A percentile compares a stretch with the other conserved stretches of the same genome.
These are phyloP conservation scores for Pyracantha coccinea DNA, from an alignment of 331 rosid species.

Conservation along the genomic window DNA sequence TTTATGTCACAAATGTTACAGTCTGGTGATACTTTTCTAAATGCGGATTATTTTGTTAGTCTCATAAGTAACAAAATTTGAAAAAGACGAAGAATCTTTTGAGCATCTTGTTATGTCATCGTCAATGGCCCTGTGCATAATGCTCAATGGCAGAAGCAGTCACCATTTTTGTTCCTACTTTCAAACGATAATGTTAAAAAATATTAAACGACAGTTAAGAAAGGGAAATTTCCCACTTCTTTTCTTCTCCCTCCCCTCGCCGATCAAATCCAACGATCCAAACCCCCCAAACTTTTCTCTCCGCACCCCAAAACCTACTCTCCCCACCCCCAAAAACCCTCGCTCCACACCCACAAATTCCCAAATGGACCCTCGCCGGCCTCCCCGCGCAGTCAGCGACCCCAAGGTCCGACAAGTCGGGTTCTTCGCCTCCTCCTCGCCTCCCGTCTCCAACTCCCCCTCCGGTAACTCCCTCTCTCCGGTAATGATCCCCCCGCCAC, in stretches of 20 bases:
- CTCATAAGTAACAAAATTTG: background rate
- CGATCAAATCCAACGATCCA: background rate
- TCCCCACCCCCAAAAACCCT: background rate
- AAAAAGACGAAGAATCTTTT: background rate
- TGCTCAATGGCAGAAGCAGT: background rate
- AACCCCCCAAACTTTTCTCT: background rate
- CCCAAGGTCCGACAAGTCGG: conserved; percentile 77
- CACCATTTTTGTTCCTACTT: too few species aligned
- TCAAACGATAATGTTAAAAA: background rate
- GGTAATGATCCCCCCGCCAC: conserved; percentile 85
- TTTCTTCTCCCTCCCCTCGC: background rate
- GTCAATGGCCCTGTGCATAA: background rate
- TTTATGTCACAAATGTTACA: too few species aligned
- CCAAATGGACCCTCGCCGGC: conserved; percentile 63
- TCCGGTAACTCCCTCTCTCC: conserved; percentile 62
- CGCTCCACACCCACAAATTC: background rate
- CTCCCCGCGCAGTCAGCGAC: conserved; percentile 50
- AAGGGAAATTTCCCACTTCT: background rate
- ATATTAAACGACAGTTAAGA: background rate
- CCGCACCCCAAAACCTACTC: background rate
- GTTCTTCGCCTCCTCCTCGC: conserved; percentile 43
- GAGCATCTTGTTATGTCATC: background rate
- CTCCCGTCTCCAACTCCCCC: conserved; percentile 31
- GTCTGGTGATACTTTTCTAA: too few species aligned
- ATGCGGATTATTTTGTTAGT: too few species aligned